A percentile compares a stretch with the other conserved stretches of the same genome.
These are phyloP conservation scores for Drosera capensis DNA, from an alignment of 148 eudicot species.

Conservation along the genomic window DNA sequence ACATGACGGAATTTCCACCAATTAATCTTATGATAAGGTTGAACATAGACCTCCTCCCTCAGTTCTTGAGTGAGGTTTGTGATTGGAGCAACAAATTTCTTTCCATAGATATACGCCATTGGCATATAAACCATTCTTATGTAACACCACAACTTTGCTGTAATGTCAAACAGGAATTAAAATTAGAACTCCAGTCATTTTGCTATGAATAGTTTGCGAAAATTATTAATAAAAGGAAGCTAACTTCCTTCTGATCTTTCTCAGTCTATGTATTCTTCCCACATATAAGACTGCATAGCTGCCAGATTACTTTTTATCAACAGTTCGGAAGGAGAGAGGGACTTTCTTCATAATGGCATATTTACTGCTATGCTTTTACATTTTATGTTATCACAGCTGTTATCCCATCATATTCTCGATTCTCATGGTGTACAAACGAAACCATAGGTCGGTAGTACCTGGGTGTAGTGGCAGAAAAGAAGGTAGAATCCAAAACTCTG, in stretches of 20 bases:
- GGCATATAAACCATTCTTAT: conserved; percentile 21
- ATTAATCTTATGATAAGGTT: conserved; percentile 15
- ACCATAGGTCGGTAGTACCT: conserved; percentile 12
- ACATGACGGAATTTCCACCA: conserved; percentile 23
- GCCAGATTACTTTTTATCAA: too few species aligned
- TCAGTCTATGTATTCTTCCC: too few species aligned
- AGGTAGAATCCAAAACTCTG: conserved; percentile 30
- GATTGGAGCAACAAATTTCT: conserved; percentile 29
- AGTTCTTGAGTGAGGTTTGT: conserved; percentile 18
- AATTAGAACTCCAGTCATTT: background rate
- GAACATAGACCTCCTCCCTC: conserved; percentile 20
- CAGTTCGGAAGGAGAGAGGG: too few species aligned
- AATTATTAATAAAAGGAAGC: background rate
- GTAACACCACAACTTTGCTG: conserved; percentile 27
- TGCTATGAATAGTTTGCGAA: background rate
- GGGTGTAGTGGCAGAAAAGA: conserved; percentile 22
- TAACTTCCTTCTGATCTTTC: too few species aligned
- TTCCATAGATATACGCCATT: conserved; percentile 31
- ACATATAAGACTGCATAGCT: too few species aligned
- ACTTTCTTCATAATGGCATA: too few species aligned
- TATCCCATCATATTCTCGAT: too few species aligned
- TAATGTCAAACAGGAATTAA: background rate
- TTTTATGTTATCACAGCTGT: too few species aligned
- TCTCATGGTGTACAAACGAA: too few species aligned
- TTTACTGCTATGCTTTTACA: too few species aligned